Conservation (phyloP, 495 filamentous ascomycete genomes). For the Aspergillus cristatus region DNA sequence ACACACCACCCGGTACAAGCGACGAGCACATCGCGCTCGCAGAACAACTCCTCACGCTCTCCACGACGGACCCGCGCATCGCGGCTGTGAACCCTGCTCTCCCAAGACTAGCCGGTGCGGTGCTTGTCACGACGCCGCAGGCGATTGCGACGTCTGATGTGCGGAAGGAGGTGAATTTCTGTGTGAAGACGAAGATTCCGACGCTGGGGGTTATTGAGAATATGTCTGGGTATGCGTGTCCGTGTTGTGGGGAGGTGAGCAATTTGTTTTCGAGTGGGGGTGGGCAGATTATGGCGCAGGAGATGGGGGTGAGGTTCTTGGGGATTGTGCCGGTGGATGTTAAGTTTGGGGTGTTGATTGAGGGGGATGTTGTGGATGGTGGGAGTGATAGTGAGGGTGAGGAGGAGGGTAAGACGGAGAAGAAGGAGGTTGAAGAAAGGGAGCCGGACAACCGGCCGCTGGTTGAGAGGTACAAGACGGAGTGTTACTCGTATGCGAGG, state of each 20-base stretch:
- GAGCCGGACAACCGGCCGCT: slow-evolving; percentile 45
- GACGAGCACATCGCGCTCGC: slow-evolving; percentile 96
- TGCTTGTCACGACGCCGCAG: slow-evolving; percentile 94
- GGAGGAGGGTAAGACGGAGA: slow-evolving; percentile 35
- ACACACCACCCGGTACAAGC: slow-evolving; percentile 92
- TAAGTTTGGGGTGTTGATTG: slow-evolving; percentile 54
- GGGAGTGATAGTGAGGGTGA: slow-evolving; percentile 31
- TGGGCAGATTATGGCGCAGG: slow-evolving; percentile 78
- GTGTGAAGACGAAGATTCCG: slow-evolving; percentile 70
- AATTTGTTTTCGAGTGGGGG: slow-evolving; percentile 88
- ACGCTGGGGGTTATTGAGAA: slow-evolving; percentile 92
- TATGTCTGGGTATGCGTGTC: slow-evolving; percentile 95
- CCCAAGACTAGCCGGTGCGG: slow-evolving; percentile 63
- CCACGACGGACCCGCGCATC: slow-evolving; percentile 22
- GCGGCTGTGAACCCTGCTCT: slow-evolving; percentile 4
- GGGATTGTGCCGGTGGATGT: slow-evolving; percentile 86
- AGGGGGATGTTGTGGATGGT: slow-evolving; percentile 42
- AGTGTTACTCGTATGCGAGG: slow-evolving; percentile 64
- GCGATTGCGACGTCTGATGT: slow-evolving; percentile 90
- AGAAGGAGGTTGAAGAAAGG: slow-evolving; percentile 29
- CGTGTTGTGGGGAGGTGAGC: slow-evolving; percentile 86
- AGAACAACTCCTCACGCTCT: slow-evolving; percentile 62
- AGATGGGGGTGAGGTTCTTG: slow-evolving; percentile 75
- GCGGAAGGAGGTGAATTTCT: slow-evolving; percentile 94
- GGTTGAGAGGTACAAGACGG: slow-evolving; percentile 63